These are phyloP conservation scores for Wallacemonas sp. DNA, from an alignment of 208 protist species.

Conservation along the genomic window DNA sequence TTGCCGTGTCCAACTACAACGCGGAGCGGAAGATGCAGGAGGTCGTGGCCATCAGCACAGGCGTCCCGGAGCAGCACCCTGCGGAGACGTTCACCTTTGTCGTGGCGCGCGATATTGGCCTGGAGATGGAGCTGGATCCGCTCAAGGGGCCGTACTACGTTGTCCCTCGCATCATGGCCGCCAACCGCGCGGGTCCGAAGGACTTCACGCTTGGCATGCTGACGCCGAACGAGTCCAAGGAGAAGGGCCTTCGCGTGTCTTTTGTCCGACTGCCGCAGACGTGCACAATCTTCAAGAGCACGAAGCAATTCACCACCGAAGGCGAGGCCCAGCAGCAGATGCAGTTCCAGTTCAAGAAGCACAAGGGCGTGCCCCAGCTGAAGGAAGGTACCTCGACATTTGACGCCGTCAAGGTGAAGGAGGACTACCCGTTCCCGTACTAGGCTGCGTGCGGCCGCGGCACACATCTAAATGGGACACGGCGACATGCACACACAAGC, in stretches of 20 bases:
- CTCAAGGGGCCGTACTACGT: constrained; percentile 53
- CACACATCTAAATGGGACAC: too few species aligned
- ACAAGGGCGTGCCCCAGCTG: constrained; percentile 24
- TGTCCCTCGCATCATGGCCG: constrained; percentile 35
- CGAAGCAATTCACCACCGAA: constrained; percentile 19
- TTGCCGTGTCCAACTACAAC: constrained; percentile 32
- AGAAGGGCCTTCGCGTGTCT: constrained; percentile 29
- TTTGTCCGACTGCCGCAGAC: constrained; percentile 36
- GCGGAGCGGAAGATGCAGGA: constrained; percentile 21
- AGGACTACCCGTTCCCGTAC: constrained; percentile 30
- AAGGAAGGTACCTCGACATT: constrained; percentile 30
- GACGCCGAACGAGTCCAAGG: constrained; percentile 22
- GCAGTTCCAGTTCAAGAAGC: constrained; percentile 51
- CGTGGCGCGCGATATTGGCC: constrained; percentile 43
- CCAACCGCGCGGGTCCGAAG: constrained; percentile 26
- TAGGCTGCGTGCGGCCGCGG: background rate
- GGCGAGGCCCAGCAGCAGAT: constrained; percentile 17
- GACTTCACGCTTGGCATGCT: constrained; percentile 39
- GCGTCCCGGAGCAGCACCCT: constrained; percentile 28
- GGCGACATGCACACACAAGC: too few species aligned
- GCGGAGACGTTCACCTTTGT: constrained; percentile 40
- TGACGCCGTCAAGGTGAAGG: constrained; percentile 29
- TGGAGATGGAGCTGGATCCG: constrained; percentile 53
- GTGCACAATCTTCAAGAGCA: constrained; percentile 37
- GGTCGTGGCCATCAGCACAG: constrained; percentile 26